A percentile compares a stretch with the other conserved stretches of the same genome.
phyloP scores from a whole-genome alignment of 78 protist genomes.

The Guillardia theta region DNA sequence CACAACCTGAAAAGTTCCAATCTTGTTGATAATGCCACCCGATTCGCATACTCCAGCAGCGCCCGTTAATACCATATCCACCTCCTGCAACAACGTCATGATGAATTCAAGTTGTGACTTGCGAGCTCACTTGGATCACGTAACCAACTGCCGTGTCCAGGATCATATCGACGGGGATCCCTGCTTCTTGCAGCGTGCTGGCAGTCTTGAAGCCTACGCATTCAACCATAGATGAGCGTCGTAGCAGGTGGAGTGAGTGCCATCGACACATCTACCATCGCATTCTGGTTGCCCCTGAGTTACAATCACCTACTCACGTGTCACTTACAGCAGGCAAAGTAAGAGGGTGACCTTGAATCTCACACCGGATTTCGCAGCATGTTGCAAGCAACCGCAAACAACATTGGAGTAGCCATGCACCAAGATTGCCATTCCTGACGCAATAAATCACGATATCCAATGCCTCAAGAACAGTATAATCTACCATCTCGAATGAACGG shows the following conservation, averaged over 20 bases:
- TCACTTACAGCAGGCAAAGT: background rate
- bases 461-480: background rate
- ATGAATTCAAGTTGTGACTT: background rate
- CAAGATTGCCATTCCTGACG: background rate
- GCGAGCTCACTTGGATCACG: background rate
- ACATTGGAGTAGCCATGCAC: conserved; percentile 24
- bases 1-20: conserved; percentile 44
- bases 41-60: conserved; percentile 88
- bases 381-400: background rate
- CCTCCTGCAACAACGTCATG: background rate
- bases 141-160: conserved; percentile 4
- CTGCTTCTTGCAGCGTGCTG: background rate
- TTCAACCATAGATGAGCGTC: background rate
- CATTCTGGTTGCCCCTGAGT: background rate
- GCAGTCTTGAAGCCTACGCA: background rate
- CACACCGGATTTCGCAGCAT: background rate
- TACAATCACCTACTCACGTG: background rate
- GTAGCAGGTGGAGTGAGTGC: background rate
- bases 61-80: conserved; percentile 6
- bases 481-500: background rate
- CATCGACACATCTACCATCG: background rate
- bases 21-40: conserved; percentile 95
- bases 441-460: background rate
- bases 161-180: background rate
- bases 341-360: background rate